phyloP scores from a whole-genome alignment of 805 yeast species.

The Alloascoidea africana region DNA sequence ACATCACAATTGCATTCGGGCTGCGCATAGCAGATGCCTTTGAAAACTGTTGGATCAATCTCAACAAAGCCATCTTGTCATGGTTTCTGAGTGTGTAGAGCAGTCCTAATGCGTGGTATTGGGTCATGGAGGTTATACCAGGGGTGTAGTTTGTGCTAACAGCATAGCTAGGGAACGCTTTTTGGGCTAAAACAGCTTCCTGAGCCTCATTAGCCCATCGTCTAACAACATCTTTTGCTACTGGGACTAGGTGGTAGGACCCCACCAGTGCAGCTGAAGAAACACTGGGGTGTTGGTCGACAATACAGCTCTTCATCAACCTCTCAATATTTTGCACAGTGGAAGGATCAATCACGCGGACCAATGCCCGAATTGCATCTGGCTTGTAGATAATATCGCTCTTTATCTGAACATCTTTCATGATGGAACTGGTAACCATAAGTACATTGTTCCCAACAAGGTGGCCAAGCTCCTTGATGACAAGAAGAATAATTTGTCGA shows the following conservation, averaged over 20 bases:
- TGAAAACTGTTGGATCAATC: slow-evolving; percentile 67
- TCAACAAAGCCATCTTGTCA: slow-evolving; percentile 88
- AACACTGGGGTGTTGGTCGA: slow-evolving; percentile 75
- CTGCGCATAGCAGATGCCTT: slow-evolving; percentile 50
- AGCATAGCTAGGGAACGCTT: slow-evolving; percentile 17
- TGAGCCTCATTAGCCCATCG: slow-evolving; percentile 91
- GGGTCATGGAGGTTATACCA: slow-evolving; percentile 55
- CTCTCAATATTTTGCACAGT: slow-evolving; percentile 92
- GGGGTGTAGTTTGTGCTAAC: slow-evolving; percentile 13
- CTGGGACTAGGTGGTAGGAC: slow-evolving; percentile 79
- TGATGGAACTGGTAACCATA: slow-evolving; percentile 95
- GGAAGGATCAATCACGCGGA: slow-evolving; percentile 77
- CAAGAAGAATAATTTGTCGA: slow-evolving; percentile 87
- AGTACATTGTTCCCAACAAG: slow-evolving; percentile 79
- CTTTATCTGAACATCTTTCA: slow-evolving; percentile 93
- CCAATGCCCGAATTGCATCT: slow-evolving; percentile 84
- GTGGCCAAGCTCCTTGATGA: slow-evolving; percentile 79
- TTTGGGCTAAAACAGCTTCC: slow-evolving; percentile 65
- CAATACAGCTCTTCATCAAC: slow-evolving; percentile 81
- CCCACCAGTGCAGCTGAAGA: slow-evolving; percentile 91
- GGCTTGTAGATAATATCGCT: slow-evolving; percentile 71
- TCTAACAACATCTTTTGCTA: slow-evolving; percentile 82
- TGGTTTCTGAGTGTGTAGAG: slow-evolving; percentile 77
- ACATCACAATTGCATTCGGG: slow-evolving; percentile 73
- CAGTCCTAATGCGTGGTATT: slow-evolving; percentile 91